Evolutionary conservation across 495 filamentous ascomycete genomes (phyloP), one percentile per base, ranked within the genome.

Genomic region (Niebla homalea): DNA sequence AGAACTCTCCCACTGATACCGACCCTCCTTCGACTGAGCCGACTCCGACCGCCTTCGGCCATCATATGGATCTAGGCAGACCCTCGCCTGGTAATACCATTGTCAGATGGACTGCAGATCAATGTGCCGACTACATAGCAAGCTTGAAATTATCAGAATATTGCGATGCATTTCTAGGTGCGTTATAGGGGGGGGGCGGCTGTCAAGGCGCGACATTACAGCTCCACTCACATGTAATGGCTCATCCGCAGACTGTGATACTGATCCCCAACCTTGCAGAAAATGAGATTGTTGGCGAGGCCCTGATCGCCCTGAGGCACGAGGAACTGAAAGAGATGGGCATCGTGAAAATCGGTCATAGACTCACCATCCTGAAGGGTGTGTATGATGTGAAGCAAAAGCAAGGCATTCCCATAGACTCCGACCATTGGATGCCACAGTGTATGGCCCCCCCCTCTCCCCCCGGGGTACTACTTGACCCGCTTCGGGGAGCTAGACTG

Each of bases 301-400:
- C 86, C 38, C 71, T 98, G 46, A 76, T 97, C 54, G 87, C 85
- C 29, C 68, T 98, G 47, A 81, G 83, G 54, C 92, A 97, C 64
- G 86, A 92, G 41, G 90, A 96, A 59, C 69, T 98, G 61, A 94
- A 89, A 65, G 84, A 94, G 61, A 90, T 98, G 80, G 88, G 87
- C 36, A 82, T 98, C 56, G 70, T 72, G 46, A 95, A 90, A 64
- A 85, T 95, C 36, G 92, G 92, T 4, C 92, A 98, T 66, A 82
- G 92, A 23, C 73, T 98, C 52, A 94, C 89, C 2, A 92, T 98
- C 38, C 73, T 98, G 43, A 96, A 95, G 68, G 84, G 77, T 54
- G 87, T 97, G 35, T 98, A 95, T 65, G 89, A 96, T 60, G 78
- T 88, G 55, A 98, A 98, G 69, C 79, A 89, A 58, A 85, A 84